phyloP scores from a whole-genome alignment of 805 yeast species.

The Wickerhamiella dianesei region DNA sequence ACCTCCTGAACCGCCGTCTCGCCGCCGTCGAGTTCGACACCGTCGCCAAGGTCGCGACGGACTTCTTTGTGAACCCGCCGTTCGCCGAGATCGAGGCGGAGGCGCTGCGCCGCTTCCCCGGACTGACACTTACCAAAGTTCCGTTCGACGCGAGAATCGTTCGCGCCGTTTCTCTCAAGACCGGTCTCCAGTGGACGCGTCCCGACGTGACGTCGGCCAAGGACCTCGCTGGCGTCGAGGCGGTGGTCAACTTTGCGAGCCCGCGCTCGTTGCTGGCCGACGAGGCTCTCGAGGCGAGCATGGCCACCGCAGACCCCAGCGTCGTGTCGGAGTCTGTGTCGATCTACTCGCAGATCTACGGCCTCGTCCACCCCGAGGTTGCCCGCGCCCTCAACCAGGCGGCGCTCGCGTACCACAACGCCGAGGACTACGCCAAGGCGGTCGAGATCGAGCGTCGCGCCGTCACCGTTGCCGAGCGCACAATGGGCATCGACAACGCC shows the following conservation, averaged over 20 bases:
- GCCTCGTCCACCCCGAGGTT: slow-evolving; percentile 64
- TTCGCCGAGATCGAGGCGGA: slow-evolving; percentile 24
- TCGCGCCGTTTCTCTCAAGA: slow-evolving; percentile 59
- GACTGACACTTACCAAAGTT: slow-evolving; percentile 34
- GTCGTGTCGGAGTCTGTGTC: slow-evolving; percentile 57
- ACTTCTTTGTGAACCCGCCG: slow-evolving; percentile 56
- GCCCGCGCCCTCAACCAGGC: slow-evolving; percentile 54
- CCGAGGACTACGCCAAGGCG: slow-evolving; percentile 45
- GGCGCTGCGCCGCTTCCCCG: slow-evolving; percentile 9
- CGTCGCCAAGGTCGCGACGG: slow-evolving; percentile 49
- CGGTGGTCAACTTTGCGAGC: slow-evolving; percentile 59
- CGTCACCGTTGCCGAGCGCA: slow-evolving; percentile 62
- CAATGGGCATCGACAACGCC: slow-evolving; percentile 64
- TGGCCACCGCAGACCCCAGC: slow-evolving; percentile 21
- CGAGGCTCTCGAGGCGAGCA: slow-evolving; percentile 40
- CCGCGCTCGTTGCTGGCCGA: slow-evolving; percentile 56
- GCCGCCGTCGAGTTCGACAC: slow-evolving; percentile 37
- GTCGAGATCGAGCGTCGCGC: slow-evolving; percentile 54
- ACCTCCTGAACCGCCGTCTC: slow-evolving; percentile 43
- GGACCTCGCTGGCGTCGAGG: slow-evolving; percentile 58
- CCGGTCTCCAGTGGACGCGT: slow-evolving; percentile 76
- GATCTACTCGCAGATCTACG: slow-evolving; percentile 72
- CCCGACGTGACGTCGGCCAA: slow-evolving; percentile 14
- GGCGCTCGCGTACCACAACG: slow-evolving; percentile 52
- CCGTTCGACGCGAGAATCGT: slow-evolving; percentile 45